These are phyloP conservation scores for Candida silvatica DNA, from an alignment of 805 yeast species.

Conservation along the genomic window DNA sequence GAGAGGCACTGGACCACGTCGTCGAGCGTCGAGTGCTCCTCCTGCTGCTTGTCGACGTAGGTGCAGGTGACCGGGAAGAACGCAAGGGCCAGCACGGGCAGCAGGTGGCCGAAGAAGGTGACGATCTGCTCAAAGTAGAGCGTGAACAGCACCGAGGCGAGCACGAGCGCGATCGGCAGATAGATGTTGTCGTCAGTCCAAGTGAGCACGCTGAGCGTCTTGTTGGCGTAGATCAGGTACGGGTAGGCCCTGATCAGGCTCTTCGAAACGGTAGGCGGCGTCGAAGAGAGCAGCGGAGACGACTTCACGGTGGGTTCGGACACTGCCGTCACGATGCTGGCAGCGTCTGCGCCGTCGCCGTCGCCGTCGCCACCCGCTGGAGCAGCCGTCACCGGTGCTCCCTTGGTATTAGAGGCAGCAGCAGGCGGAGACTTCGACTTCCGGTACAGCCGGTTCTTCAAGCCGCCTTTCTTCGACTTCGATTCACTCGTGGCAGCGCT, in stretches of 20 bases:
- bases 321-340: neutral
- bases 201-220: constrained; percentile 62
- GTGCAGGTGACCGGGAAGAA: constrained; percentile 52
- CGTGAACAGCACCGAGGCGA: constrained; percentile 47
- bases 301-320: constrained; percentile 26
- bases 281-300: constrained; percentile 77
- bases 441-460: too few species aligned
- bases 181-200: constrained; percentile 89
- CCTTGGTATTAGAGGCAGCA: too few species aligned
- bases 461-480: too few species aligned
- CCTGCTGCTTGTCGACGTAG: constrained; percentile 49
- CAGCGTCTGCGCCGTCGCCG: neutral
- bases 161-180: constrained; percentile 57
- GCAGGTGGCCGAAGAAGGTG: constrained; percentile 74
- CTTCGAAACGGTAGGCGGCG: constrained; percentile 87
- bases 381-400: constrained; percentile 4
- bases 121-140: constrained; percentile 74
- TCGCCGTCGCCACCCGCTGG: neutral
- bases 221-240: constrained; percentile 65
- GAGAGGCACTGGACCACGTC: constrained; percentile 74
- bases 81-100: constrained; percentile 53
- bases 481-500: too few species aligned
- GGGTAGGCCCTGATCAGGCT: constrained; percentile 82
- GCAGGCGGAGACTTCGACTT: too few species aligned
- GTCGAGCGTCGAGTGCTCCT: constrained; percentile 72